Evolutionary conservation across 2,329 filamentous ascomycete genomes (phyloP), one percentile per base, ranked within the genome.

Genomic region (Hortaea werneckii): DNA sequence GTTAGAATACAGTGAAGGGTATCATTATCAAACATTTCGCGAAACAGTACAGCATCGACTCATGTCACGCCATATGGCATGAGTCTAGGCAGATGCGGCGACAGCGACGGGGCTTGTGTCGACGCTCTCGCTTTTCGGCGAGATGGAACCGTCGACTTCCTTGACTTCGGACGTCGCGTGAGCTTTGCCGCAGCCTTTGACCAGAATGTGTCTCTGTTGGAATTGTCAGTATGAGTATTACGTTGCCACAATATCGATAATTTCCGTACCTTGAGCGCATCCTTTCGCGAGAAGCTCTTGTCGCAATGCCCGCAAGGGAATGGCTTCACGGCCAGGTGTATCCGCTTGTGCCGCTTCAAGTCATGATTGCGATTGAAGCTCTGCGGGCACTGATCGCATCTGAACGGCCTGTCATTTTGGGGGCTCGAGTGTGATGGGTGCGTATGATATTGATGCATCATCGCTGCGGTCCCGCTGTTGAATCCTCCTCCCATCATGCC

Each of bases 281-380:
- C 92, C 64, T 96, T 96, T 49, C 92, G 77, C 3, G 89, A 95
- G 61, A 98, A 98, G 63, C 86, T 92, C 77, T 96, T 96, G 50
- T 94, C 88, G 63, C 92, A 98, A 59, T 84, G 83, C 5, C 73
- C 79, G 64, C 92, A 98, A 0, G 89, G 89, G 65, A 90, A 96
- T 0, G 92, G 92, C 73, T 98, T 98, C 37, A 96, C 87, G 0
- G 88, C 86, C 47, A 96, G 68, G 66, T 98, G 92, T 48, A 96
- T 96, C 42, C 88, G 75, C 73, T 95, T 95, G 65, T 98, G 92
- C 43, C 92, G 78, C 69, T 98, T 98, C 57, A 96, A 67, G 61
- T 96, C 92, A 61, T 96, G 92, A 54, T 96, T 96, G 4, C 92
- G 77, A 65, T 94, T 96, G 70, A 98, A 98, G 34, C 86, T 89